A percentile compares a stretch with the other conserved stretches of the same genome.
Evolutionary conservation across 2,329 filamentous ascomycete genomes (phyloP).

Genomic region (Cladosporium phlei): DNA sequence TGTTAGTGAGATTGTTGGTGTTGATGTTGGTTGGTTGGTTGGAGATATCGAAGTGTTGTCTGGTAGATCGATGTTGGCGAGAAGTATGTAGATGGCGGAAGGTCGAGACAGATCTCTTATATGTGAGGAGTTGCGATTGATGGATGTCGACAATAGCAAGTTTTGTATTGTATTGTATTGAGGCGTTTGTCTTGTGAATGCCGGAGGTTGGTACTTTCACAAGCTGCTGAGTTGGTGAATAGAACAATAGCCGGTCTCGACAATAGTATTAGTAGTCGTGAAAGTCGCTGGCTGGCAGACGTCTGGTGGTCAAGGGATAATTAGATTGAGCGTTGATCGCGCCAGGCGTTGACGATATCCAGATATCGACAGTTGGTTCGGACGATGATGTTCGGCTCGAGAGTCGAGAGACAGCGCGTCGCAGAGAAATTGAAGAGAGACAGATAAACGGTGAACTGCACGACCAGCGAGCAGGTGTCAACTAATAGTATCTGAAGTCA

Average conservation of each 20-base stretch:
- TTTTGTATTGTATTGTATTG: conserved; percentile 14
- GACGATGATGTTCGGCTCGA: conserved; percentile 10
- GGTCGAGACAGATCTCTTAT: conserved; percentile 11
- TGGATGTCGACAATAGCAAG: conserved; percentile 15
- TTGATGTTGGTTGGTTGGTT: conserved; percentile 17
- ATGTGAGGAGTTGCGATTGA: conserved; percentile 11
- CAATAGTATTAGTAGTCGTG: conserved; percentile 27
- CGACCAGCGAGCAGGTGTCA: conserved; percentile 20
- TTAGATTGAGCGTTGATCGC: conserved; percentile 22
- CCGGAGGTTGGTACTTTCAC: conserved; percentile 9
- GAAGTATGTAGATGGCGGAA: conserved; percentile 6
- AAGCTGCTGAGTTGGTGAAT: conserved; percentile 12
- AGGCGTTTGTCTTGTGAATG: conserved; percentile 2
- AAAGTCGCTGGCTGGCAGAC: conserved; percentile 28
- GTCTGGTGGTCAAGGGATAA: conserved; percentile 24
- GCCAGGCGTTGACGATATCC: conserved; percentile 14
- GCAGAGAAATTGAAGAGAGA: conserved; percentile 10
- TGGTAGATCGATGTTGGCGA: conserved; percentile 2
- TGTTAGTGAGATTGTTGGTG: conserved; percentile 17
- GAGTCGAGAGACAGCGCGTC: conserved; percentile 12
- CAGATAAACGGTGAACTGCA: conserved; percentile 19
- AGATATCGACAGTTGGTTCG: conserved; percentile 11
- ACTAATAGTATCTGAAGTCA: conserved; percentile 11
- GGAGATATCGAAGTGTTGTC: conserved; percentile 14
- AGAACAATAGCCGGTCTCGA: conserved; percentile 17